phyloP scores from a whole-genome alignment of 2,329 filamentous ascomycete genomes.

The Scedosporium apiospermum region DNA sequence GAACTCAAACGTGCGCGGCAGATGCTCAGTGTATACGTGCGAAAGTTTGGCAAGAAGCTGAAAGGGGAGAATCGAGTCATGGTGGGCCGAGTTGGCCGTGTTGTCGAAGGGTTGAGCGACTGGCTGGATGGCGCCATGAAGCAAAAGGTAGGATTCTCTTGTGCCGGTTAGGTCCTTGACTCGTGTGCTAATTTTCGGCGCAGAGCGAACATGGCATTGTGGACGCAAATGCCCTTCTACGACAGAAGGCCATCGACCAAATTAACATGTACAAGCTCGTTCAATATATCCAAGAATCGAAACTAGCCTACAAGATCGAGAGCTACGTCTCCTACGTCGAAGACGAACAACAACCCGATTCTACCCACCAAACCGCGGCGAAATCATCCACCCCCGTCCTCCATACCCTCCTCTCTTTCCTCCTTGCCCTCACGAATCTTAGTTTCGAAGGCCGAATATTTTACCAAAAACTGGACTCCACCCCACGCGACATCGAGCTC shows the following conservation, averaged over 20 bases:
- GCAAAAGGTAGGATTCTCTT: conserved; percentile 29
- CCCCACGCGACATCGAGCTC: conserved; percentile 44
- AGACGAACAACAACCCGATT: conserved; percentile 22
- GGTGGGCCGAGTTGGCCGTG: conserved; percentile 74
- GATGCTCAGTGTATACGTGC: conserved; percentile 74
- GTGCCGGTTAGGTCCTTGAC: neutral
- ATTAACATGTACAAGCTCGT: conserved; percentile 89
- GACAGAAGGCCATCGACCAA: conserved; percentile 82
- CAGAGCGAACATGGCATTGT: conserved; percentile 55
- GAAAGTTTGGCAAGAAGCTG: conserved; percentile 77
- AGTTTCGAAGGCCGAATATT: conserved; percentile 62
- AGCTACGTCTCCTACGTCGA: conserved; percentile 64
- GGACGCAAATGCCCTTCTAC: conserved; percentile 61
- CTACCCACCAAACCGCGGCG: conserved; percentile 5
- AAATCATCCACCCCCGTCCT: conserved; percentile 36
- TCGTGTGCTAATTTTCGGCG: too few relatives aligned
- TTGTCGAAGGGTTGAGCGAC: conserved; percentile 67
- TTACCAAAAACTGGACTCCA: conserved; percentile 37
- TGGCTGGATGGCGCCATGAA: conserved; percentile 52
- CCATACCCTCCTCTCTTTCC: conserved; percentile 50
- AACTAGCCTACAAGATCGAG: conserved; percentile 89
- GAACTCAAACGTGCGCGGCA: conserved; percentile 65
- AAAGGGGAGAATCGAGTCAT: conserved; percentile 90
- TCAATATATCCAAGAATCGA: conserved; percentile 82
- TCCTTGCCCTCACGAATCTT: conserved; percentile 78